Percentiles rank a stretch among this genome's conserved stretches.
phyloP scores from a whole-genome alignment of 2,329 filamentous ascomycete genomes.

The Talaromyces sp. region DNA sequence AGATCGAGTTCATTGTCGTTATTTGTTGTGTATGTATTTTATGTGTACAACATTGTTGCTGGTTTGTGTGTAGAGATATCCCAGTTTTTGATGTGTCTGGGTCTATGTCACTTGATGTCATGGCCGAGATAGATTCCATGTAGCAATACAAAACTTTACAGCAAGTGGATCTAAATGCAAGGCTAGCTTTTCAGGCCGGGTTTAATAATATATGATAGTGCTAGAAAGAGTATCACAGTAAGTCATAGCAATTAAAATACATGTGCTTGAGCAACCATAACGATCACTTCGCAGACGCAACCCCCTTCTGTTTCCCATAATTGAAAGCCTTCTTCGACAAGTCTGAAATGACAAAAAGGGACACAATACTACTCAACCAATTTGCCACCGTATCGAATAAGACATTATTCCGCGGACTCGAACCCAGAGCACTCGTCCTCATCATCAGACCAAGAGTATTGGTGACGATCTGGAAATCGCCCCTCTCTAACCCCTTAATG shows the following conservation, averaged over 20 bases:
- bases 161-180: background rate
- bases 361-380: slow-evolving; percentile 53
- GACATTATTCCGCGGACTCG: slow-evolving; percentile 52
- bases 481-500: slow-evolving; percentile 72
- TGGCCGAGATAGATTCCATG: background rate
- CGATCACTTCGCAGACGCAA: slow-evolving; percentile 23
- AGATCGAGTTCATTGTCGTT: background rate
- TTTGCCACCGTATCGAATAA: slow-evolving; percentile 54
- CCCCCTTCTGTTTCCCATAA: slow-evolving; percentile 56
- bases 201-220: background rate
- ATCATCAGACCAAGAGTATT: slow-evolving; percentile 69
- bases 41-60: slow-evolving; percentile 5
- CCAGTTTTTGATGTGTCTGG: background rate
- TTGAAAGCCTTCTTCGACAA: slow-evolving; percentile 55
- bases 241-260: background rate
- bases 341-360: slow-evolving; percentile 57
- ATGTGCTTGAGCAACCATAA: background rate
- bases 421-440: slow-evolving; percentile 56
- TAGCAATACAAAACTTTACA: background rate
- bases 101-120: background rate
- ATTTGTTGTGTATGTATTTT: slow-evolving; percentile 11
- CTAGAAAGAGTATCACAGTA: background rate
- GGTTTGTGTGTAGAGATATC: background rate
- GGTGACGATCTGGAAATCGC: slow-evolving; percentile 75
- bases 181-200: too few relatives aligned